Evolutionary conservation across 257 asterid genomes (phyloP), one percentile per base, ranked within the genome.

Genomic region (Fraxinus excelsior): DNA sequence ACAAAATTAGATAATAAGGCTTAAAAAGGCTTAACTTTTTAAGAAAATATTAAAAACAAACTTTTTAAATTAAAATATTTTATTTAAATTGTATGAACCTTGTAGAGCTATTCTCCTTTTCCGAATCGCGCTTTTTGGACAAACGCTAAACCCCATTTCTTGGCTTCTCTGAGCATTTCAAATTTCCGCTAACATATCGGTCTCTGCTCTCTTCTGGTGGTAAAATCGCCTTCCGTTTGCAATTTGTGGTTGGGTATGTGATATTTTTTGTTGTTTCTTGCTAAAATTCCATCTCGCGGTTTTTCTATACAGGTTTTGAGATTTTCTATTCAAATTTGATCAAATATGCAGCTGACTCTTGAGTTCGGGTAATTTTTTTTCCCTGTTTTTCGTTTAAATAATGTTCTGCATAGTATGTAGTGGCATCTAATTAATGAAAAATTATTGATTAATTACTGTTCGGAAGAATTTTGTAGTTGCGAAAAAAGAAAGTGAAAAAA

Each of bases 311-410:
- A 42, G 51, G 18, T 42, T 42, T 42, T 42, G 16, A 46, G 56
- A 46, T 46, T 14, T 46, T 0, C 56, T 46, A 13, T 3, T 40
- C 44, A 26, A 25, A 37, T 42, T 38, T 3, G 26, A 1, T 16
- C 32, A 74, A 77, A 78, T 53, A 93, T 93, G 98, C 83, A 87
- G 62, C 92, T 93, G 84, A 93, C 97, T 16, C 96, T 93, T 70
- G 97, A 93, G 84, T 93, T 93, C 83, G 98, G 98, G 98, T 90
- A 87, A 84, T 11, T 34, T 32, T 73, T 46, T 40, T 34, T 40
- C 44, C n/a, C n/a, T 3, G 53, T n/a, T 76, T 46, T 1, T 23
- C 19, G 19, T 60, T 70, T 80, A 32, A 6, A 26, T 51, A 44
- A 13, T 44, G 53, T 44, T 44, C 53, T 44, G 19, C n/a, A 44